Base-by-base conservation (phyloP, 192 early-diverging fungal species). In the Coemansia sp. region DNA sequence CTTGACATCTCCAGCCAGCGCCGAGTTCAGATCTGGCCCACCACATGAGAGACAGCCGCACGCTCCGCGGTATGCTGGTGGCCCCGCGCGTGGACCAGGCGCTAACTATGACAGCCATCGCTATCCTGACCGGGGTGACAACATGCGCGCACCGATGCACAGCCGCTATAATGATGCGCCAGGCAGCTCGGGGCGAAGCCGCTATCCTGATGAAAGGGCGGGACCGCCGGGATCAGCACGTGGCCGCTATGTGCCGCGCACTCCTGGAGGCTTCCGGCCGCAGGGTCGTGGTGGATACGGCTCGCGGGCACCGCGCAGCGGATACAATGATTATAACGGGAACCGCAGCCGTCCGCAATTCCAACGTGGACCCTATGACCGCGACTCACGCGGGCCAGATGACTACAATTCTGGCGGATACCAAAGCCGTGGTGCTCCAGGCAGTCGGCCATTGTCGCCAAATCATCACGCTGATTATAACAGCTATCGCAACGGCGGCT, bases 211-310 rank as follows among this genome's bases (percentile, higher is more conserved):
- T 39, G 56, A 58, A 39, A 21, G 37, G 10, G 56, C 19, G 4
- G 37, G 56, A 19, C n/a, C 56, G 19, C 35, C 19, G 4, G 37
- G 56, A 6, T 35, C 56, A 23, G 35, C 32, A n/a, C 56, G 56
- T 39, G 56, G 56, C 21, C 56, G 56, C 19, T 58, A 58, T n/a
- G 39, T 58, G 56, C 21, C 56, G 12, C 56, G 56, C 22, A 58
- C 27, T 32, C 56, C 56, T n/a, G 56, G 56, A 22, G 10, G 19
- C 1, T 39, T 35, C 56, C 56, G 35, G 8, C 19, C 29, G 6
- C 37, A 58, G 9, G 37, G 37, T 37, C 29, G 37, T n/a, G 32
- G 32, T 8, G 37, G 32, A 19, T 58, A 58, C 12, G 56, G 29
- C 5, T n/a, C 56, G 2, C 56, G 56, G 2, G 15, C 32, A 38